Percentiles rank a stretch among this genome's conserved stretches.
These are phyloP conservation scores for Fraxinus baroniana DNA, from an alignment of 305 asterid genomes.

Conservation along the genomic window DNA sequence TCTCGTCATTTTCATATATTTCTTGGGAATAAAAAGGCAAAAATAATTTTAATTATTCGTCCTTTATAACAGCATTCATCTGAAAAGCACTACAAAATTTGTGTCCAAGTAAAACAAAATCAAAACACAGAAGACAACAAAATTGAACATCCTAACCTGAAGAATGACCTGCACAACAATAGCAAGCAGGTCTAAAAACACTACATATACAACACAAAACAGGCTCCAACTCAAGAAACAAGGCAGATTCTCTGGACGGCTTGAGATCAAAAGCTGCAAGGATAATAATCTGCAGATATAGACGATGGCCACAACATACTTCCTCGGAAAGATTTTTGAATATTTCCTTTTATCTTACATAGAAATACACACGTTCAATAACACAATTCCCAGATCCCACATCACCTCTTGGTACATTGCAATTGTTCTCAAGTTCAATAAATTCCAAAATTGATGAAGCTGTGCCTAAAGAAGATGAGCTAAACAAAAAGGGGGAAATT, in stretches of 20 bases:
- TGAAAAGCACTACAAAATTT: not conserved
- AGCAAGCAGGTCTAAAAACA: not conserved
- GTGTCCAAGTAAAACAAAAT: not conserved
- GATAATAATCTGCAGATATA: not conserved
- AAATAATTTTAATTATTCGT: not conserved
- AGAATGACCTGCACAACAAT: not conserved
- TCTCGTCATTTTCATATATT: not conserved
- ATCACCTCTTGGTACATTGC: conserved; percentile 18
- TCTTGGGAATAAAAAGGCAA: not conserved
- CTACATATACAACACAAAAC: not conserved
- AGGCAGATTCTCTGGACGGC: not conserved
- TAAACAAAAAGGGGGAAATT: not conserved
- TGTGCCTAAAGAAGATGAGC: conserved; percentile 33
- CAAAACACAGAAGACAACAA: not conserved
- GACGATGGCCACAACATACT: not conserved
- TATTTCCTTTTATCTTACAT: conserved; percentile 14
- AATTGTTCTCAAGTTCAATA: conserved; percentile 19
- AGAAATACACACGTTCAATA: conserved; percentile 13
- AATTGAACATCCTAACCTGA: not conserved
- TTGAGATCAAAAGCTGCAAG: not conserved
- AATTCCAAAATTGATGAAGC: conserved; percentile 28
- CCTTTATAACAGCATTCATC: not conserved
- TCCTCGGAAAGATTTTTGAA: not conserved
- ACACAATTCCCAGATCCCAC: conserved; percentile 19
- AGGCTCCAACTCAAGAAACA: not conserved